Evolutionary conservation across 2,329 filamentous ascomycete species (phyloP).

Genomic region (Penicillium sp.): DNA sequence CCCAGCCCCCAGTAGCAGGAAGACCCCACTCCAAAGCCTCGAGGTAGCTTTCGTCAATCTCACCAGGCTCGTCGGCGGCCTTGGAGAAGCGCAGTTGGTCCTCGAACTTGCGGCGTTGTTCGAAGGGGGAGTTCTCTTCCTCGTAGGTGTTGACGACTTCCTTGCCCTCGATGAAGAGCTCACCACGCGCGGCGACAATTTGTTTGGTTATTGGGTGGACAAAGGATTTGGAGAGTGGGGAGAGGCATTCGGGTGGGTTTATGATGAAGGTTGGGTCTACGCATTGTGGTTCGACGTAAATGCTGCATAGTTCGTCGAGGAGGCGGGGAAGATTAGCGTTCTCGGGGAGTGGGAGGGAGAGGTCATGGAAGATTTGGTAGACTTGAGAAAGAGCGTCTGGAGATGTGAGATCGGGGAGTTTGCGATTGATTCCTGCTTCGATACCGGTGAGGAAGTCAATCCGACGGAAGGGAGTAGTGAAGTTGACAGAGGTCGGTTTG

Average conservation of each 20-base stretch:
- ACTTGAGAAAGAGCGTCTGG: constrained; percentile 59
- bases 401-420: constrained; percentile 61
- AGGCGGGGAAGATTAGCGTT: constrained; percentile 64
- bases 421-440: constrained; percentile 63
- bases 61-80: constrained; percentile 48
- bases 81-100: constrained; percentile 53
- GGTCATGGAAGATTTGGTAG: constrained; percentile 52
- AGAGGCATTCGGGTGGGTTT: constrained; percentile 85
- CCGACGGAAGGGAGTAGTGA: constrained; percentile 58
- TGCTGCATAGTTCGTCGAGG: constrained; percentile 74
- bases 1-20: constrained; percentile 96
- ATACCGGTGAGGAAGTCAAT: constrained; percentile 82
- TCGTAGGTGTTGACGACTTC: constrained; percentile 98
- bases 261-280: constrained; percentile 76
- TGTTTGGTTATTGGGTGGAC: constrained; percentile 66
- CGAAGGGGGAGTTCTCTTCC: constrained; percentile 90
- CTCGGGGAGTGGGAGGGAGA: constrained; percentile 50
- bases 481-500: constrained; percentile 53
- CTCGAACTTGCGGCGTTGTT: constrained; percentile 79
- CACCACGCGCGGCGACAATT: constrained; percentile 73
- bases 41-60: constrained; percentile 77
- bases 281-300: constrained; percentile 77
- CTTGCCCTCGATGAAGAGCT: constrained; percentile 75
- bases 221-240: constrained; percentile 87
- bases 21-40: constrained; percentile 82